These are phyloP conservation scores for Camelina hispida DNA, from an alignment of 345 rosid species.

Conservation along the genomic window DNA sequence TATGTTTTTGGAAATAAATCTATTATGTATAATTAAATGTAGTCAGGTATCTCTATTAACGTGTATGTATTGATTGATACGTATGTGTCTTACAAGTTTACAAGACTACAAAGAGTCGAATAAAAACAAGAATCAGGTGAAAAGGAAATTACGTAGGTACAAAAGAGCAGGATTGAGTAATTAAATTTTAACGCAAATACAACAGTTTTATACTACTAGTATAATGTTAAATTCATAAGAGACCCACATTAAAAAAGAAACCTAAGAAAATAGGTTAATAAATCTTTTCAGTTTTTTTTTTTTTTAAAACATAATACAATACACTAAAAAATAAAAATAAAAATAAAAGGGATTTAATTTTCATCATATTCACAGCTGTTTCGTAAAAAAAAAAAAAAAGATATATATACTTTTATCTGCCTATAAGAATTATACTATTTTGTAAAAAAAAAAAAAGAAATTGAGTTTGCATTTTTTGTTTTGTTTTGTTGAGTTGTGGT, in stretches of 20 bases:
- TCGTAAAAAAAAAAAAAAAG: neutral
- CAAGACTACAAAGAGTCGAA: constrained; percentile 25
- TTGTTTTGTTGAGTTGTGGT: constrained; percentile 22
- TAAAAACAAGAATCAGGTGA: constrained; percentile 40
- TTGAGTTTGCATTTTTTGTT: neutral
- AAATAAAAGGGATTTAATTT: neutral
- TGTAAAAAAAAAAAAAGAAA: neutral
- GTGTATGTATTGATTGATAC: constrained; percentile 30
- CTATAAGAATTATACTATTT: neutral
- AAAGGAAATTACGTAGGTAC: constrained; percentile 33
- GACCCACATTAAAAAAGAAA: neutral
- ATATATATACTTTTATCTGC: neutral
- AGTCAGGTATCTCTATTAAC: constrained; percentile 15
- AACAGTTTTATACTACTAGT: constrained; percentile 11
- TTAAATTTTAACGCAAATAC: constrained; percentile 12
- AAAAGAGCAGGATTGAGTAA: constrained; percentile 36
- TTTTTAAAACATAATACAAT: neutral
- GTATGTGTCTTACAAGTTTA: constrained; percentile 9
- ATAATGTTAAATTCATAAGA: neutral
- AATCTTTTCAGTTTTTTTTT: neutral
- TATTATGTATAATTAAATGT: constrained; percentile 7
- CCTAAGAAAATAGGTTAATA: no score
- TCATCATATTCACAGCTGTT: constrained; percentile 29
- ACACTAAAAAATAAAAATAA: neutral
- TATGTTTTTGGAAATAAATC: neutral